phyloP scores from a whole-genome alignment of 192 early-diverging fungal species.

The Entomortierella parvispora region DNA sequence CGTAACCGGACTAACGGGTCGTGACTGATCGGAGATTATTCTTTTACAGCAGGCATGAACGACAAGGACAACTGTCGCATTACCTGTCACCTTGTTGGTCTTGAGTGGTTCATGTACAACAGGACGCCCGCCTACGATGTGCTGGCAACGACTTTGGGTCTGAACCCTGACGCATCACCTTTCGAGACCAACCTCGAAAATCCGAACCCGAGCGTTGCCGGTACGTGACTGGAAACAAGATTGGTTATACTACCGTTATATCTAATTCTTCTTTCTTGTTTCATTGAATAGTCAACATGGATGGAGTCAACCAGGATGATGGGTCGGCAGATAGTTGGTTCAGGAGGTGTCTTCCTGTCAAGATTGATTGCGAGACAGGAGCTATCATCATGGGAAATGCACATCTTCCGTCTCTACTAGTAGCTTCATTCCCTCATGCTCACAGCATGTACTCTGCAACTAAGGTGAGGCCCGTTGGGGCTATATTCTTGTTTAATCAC shows the following conservation, averaged over 20 bases:
- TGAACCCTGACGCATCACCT: slow-evolving; percentile 36
- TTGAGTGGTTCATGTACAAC: slow-evolving; percentile 88
- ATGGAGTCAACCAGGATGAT: slow-evolving; percentile 26
- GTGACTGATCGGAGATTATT: not conserved
- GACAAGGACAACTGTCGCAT: slow-evolving; percentile 66
- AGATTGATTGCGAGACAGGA: slow-evolving; percentile 70
- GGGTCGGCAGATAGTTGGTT: slow-evolving; percentile 58
- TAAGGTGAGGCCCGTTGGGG: no score
- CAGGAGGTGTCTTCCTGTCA: slow-evolving; percentile 70
- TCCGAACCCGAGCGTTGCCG: slow-evolving; percentile 25
- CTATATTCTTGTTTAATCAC: no score
- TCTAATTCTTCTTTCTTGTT: no score
- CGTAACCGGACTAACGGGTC: not conserved
- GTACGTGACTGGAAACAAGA: slow-evolving; percentile 6
- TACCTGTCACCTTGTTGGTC: slow-evolving; percentile 72
- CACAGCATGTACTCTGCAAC: slow-evolving; percentile 65
- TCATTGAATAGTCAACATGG: slow-evolving; percentile 41
- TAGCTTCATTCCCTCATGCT: slow-evolving; percentile 66
- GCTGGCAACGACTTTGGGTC: slow-evolving; percentile 56
- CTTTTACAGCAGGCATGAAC: slow-evolving; percentile 9
- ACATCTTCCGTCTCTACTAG: slow-evolving; percentile 69
- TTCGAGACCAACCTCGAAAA: slow-evolving; percentile 4
- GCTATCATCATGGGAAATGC: slow-evolving; percentile 78
- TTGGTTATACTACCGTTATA: no score
- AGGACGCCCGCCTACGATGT: slow-evolving; percentile 75